Base-by-base conservation (phyloP, 495 filamentous ascomycete genomes). In the Penicillium antarcticum region DNA sequence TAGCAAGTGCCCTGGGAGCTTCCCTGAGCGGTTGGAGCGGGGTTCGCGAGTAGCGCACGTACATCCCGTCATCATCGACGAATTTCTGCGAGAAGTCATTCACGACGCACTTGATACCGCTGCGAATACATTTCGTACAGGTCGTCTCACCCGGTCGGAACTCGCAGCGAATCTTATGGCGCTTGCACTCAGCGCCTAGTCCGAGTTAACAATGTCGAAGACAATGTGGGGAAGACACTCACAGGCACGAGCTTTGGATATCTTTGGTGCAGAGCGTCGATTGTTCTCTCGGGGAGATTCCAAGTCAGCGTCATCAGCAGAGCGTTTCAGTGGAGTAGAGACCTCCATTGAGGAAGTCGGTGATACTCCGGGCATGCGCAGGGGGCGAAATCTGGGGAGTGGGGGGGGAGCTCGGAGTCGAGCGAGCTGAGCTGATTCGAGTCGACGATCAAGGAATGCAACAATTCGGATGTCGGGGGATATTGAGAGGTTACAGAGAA, bases 71-170 rank as follows among this genome's bases (percentile, higher is more conserved):
- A 47, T 76, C 73, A 38, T 76, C 72, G 40, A 76, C 73, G 32
- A 76, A 76, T 46, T 76, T 76, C 37, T 75, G 73, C 21, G 73
- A 76, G 54, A 76, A 76, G 57, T 76, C 73, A 39, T 76, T 76
- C 32, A 76, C 68, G 12, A 75, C 64, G 46, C 73, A 76, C 56
- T 75, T 76, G 21, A 76, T 73, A 13, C 73, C 72, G 37, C 72
- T 75, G 39, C 73, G 73, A 14, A 67, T 51, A 53, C 73, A 76
- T 62, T 76, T 76, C 5, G 65, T 72, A 48, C 73, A 76, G 45
- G 62, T 75, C 11, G 63, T 45, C 42, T 75, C 73, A 2, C 73
- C 73, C 2, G 66, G 23, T 42, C 66, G 67, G 50, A 76, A 72
- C 48, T 76, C 73, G 49, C 73, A 76, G 40, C 71, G 71, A 45